Conservation (phyloP, 2,329 filamentous ascomycete genomes). For the Thelonectria rubi region DNA sequence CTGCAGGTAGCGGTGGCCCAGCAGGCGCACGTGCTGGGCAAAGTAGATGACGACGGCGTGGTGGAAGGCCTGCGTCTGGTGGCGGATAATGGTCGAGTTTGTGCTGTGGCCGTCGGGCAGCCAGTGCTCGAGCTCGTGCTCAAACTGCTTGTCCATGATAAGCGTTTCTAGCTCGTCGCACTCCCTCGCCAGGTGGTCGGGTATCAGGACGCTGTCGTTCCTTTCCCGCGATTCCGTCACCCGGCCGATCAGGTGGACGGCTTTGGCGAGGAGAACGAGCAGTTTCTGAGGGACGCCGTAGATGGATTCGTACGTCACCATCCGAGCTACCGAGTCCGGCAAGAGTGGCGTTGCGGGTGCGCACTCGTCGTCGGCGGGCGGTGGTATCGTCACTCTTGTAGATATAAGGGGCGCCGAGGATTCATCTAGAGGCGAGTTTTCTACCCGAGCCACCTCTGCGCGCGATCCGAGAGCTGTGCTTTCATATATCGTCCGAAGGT, state of each 20-base stretch:
- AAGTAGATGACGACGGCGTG: slow-evolving; percentile 43
- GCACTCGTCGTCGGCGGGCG: slow-evolving; percentile 7
- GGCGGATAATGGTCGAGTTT: slow-evolving; percentile 22
- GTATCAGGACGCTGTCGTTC: neutral
- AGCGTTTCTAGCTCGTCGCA: slow-evolving; percentile 25
- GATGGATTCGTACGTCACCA: slow-evolving; percentile 21
- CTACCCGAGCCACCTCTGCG: neutral
- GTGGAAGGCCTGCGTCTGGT: slow-evolving; percentile 35
- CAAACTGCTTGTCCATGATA: slow-evolving; percentile 23
- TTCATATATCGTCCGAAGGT: slow-evolving; percentile 37
- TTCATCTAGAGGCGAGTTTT: neutral
- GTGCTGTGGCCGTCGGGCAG: slow-evolving; percentile 7
- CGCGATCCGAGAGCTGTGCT: slow-evolving; percentile 29
- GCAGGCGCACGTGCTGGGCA: slow-evolving; percentile 32
- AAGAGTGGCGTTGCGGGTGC: neutral
- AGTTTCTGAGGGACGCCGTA: slow-evolving; percentile 21
- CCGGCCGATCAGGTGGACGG: slow-evolving; percentile 13
- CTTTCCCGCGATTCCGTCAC: neutral
- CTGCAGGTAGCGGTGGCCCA: slow-evolving; percentile 33
- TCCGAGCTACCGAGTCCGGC: slow-evolving; percentile 16
- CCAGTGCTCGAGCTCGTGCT: slow-evolving; percentile 11
- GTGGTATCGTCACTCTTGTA: slow-evolving; percentile 1
- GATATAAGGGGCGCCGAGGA: neutral
- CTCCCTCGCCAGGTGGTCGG: slow-evolving; percentile 11
- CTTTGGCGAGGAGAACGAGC: slow-evolving; percentile 13